Base-by-base conservation (phyloP, 441 rosid species). In the Jatropha podagrica region DNA sequence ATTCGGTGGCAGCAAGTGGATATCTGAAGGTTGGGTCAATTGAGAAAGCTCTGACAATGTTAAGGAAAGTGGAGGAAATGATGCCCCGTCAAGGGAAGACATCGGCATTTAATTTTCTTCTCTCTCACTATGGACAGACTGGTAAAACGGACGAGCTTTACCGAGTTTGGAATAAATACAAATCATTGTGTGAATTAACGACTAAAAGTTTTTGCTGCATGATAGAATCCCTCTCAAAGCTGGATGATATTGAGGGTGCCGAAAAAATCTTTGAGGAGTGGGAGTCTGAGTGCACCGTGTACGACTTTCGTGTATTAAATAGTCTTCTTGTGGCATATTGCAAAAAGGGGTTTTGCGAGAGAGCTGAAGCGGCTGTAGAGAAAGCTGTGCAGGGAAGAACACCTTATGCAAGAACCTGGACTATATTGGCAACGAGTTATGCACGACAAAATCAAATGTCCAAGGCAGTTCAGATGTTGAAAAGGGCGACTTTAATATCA, bases 391-490 rank as follows among this genome's bases (percentile, higher is more conserved):
- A 59, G 77, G 78, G 73, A 71, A 78, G 65, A 37, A 70, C 46
- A 12, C 78, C 74, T 1, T 46, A 73, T 70, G 79, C 82, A 40
- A 71, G 69, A 75, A 74, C 76, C 42, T 88, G 86, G 89, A 74
- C 74, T 46, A 42, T 76, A 23, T 51, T 84, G 79, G 81, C 88
- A 10, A 15, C 15, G n/a, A 84, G 84, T 65, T 81, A 83, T 48
- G 10, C 37, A 70, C 76, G 65, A 40, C 74, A 72, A 27, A 79
- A 84, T 73, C 86, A 83, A 73, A 85, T 85, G 64, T 65, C 77
- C 49, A 85, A 73, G 74, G 85, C 83, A 62, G 79, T 84, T 46
- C 2, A 77, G 76, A 80, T 80, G 80, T 70, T 75, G 78, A 86
- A 84, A 76, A 86, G 69, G 42, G 84, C 85, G 4, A 32, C 41